These are phyloP conservation scores for Phytophthora melonis DNA, from an alignment of 352 stramenopile species.

Conservation along the genomic window DNA sequence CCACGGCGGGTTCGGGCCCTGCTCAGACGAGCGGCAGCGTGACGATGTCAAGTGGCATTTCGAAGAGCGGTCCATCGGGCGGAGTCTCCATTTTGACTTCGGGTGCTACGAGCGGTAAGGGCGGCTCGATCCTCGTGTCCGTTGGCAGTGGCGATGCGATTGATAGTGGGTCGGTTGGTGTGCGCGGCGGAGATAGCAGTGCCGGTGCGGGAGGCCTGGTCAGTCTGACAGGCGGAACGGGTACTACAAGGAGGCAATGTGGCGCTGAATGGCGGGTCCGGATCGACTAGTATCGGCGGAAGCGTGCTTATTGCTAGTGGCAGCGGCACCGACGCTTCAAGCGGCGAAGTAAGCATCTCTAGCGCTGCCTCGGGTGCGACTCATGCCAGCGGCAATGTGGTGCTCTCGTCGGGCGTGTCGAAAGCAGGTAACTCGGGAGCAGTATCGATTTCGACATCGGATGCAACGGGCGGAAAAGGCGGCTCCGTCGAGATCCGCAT, in stretches of 20 bases:
- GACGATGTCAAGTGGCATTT: not conserved
- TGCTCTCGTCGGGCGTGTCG: not conserved
- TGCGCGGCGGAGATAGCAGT: not conserved
- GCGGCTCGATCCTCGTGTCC: not conserved
- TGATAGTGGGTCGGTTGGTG: too few species aligned
- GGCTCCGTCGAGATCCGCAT: too few species aligned
- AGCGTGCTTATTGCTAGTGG: slow-evolving; percentile 4
- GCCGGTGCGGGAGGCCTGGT: too few species aligned
- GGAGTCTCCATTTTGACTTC: slow-evolving; percentile 11
- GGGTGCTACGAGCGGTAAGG: not conserved
- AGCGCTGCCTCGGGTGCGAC: too few species aligned
- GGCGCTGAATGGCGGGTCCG: not conserved
- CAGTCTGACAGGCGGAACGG: too few species aligned
- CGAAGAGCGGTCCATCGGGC: too few species aligned
- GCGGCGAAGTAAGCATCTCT: slow-evolving; percentile 7
- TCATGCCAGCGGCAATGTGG: not conserved
- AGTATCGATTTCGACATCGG: too few species aligned
- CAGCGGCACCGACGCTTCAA: not conserved
- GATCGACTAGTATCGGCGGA: too few species aligned
- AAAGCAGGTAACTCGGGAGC: too few species aligned
- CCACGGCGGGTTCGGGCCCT: not conserved
- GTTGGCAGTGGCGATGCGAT: too few species aligned
- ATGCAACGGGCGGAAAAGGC: too few species aligned
- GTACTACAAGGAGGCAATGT: too few species aligned
- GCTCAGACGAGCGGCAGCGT: slow-evolving; percentile 7